Conservation (phyloP, 179 eudicot species). For the Beta corolliflora region DNA sequence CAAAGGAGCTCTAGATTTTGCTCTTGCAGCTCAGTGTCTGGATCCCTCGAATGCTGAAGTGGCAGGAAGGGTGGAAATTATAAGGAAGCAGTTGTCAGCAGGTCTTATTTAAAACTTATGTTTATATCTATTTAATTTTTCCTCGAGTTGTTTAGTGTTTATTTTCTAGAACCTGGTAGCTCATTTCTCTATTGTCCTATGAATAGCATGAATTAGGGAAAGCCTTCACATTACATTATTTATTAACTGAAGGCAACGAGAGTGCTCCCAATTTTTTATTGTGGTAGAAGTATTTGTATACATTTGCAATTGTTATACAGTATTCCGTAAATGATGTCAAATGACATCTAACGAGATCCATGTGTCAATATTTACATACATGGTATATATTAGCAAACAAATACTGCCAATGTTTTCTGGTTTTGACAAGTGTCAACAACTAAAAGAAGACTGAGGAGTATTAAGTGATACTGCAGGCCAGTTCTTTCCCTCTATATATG, state of each 20-base stretch:
- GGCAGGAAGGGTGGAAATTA: constrained; percentile 60
- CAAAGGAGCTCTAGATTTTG: constrained; percentile 87
- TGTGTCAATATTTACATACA: too few species aligned
- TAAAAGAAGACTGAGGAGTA: background rate
- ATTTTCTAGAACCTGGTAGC: background rate
- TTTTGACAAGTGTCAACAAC: too few species aligned
- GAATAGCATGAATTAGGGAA: background rate
- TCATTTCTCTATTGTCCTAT: background rate
- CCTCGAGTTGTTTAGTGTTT: constrained; percentile 3
- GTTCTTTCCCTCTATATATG: background rate
- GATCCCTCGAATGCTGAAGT: constrained; percentile 71
- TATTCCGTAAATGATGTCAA: too few species aligned
- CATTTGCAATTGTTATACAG: too few species aligned
- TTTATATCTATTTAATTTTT: background rate
- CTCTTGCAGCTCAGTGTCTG: constrained; percentile 68
- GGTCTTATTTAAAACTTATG: constrained; percentile 40
- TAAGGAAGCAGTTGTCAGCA: constrained; percentile 65
- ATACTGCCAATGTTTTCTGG: too few species aligned
- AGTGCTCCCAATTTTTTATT: too few species aligned
- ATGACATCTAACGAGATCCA: too few species aligned
- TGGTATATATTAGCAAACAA: too few species aligned
- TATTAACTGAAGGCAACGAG: background rate
- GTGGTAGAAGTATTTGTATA: too few species aligned
- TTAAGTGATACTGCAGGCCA: background rate
- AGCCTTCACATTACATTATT: background rate